Evolutionary conservation across 2,329 filamentous ascomycete genomes (phyloP), one percentile per base, ranked within the genome.

Genomic region (Penicillium italicum): DNA sequence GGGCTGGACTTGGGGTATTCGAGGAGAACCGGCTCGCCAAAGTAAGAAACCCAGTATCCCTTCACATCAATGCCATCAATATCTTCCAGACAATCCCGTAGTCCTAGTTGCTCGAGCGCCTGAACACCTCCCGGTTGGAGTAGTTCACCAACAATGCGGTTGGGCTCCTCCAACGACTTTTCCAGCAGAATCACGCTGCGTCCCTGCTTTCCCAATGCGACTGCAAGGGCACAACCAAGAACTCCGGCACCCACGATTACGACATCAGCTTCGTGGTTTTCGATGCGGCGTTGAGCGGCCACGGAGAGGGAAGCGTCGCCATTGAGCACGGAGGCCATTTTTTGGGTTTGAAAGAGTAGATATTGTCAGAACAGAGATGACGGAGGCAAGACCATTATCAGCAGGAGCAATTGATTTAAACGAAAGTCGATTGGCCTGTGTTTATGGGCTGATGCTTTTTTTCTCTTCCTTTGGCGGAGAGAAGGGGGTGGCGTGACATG

Each of bases 111-210:
- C 68, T 86, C 82, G 66, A 99, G 80, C 8, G 94, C 89, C 50
- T 84, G 80, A 33, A 96, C 86, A 47, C 94, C 94, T 48, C 94
- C 94, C 0, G 94, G 94, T 75, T 99, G 94, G 66, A 99, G 79
- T 62, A 99, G 78, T 77, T 99, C 94, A 66, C 94, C 94, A 45
- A 99, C 91, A 64, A 99, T 99, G 61, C 94, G 86, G 77, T 97
- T 89, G 20, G 94, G 94, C 78, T 97, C 88, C 75, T 91, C 91
- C 76, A 97, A 80, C 76, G 86, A 95, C 67, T 85, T 84, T 78
- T 99, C 94, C 48, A 99, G 84, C 49, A 99, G 79, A 26, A 97
- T 82, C 26, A 99, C 92, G 72, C 89, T 95, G 60, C 94, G 86
- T 51, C 91, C 92, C 77, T 97, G 94, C 66, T 89, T 87, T 56